Percentiles rank a stretch among this genome's conserved stretches.
phyloP scores from a whole-genome alignment of 331 rosid species.

The Telfairia occidentalis region DNA sequence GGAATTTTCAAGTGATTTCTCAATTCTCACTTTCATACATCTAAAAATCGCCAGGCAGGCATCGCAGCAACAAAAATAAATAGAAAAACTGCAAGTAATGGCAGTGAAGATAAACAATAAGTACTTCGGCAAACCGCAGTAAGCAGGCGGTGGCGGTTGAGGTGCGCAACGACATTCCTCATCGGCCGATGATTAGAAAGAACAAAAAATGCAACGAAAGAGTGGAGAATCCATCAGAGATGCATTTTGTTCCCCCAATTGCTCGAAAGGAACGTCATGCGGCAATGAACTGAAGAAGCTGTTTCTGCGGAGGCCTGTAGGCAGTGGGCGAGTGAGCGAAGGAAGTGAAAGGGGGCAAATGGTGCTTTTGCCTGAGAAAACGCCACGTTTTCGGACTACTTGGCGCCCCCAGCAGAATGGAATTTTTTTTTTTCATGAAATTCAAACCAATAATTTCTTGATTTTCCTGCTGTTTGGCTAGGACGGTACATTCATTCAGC shows the following conservation, averaged over 20 bases:
- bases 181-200: conserved; percentile 26
- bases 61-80: not conserved
- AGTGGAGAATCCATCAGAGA: conserved; percentile 18
- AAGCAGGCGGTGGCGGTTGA: conserved; percentile 41
- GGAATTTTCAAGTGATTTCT: not conserved
- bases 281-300: not conserved
- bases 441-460: no score
- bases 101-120: not conserved
- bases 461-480: no score
- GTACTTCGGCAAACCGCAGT: conserved; percentile 32
- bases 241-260: not conserved
- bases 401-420: not conserved
- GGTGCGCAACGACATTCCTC: conserved; percentile 62
- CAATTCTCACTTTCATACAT: not conserved
- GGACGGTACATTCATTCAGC: no score
- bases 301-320: not conserved
- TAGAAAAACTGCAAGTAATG: not conserved
- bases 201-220: not conserved
- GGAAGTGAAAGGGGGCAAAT: not conserved
- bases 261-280: no score
- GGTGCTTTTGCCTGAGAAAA: not conserved
- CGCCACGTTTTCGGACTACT: conserved; percentile 2
- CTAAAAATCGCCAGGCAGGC: not conserved
- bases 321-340: conserved; percentile 1
- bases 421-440: no score